Percentiles rank a stretch among this genome's conserved stretches.
These are phyloP conservation scores for Monilinia vaccinii-corymbosi DNA, from an alignment of 2,329 filamentous ascomycete genomes.

Conservation along the genomic window DNA sequence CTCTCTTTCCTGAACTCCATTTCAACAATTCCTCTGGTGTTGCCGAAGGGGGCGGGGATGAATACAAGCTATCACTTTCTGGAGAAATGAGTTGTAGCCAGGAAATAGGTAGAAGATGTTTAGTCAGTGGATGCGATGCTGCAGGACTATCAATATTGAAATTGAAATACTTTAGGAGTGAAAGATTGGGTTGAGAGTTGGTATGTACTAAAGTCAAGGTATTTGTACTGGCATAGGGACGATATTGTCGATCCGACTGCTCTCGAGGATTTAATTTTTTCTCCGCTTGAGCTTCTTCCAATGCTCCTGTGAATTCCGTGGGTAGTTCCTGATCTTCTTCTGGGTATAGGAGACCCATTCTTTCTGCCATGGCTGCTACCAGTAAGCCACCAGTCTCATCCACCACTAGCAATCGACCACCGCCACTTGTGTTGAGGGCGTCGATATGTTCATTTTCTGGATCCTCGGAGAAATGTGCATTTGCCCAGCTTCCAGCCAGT, in stretches of 20 bases:
- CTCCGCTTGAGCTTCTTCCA: neutral
- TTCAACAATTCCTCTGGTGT: constrained; percentile 51
- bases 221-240: constrained; percentile 38
- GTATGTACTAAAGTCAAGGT: constrained; percentile 74
- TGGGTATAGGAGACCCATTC: constrained; percentile 55
- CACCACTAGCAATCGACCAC: constrained; percentile 54
- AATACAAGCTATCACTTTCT: constrained; percentile 63
- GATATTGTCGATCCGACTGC: constrained; percentile 10
- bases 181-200: constrained; percentile 80
- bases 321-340: constrained; percentile 13
- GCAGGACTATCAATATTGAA: constrained; percentile 59
- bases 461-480: constrained; percentile 57
- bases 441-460: constrained; percentile 4
- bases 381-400: constrained; percentile 64
- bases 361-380: constrained; percentile 60
- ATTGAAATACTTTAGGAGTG: constrained; percentile 79
- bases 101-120: constrained; percentile 72
- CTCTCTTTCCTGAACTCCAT: constrained; percentile 75
- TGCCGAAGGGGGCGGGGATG: constrained; percentile 50
- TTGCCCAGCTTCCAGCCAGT: constrained; percentile 78
- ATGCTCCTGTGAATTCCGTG: neutral
- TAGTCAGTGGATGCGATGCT: constrained; percentile 62
- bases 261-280: constrained; percentile 6
- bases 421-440: constrained; percentile 17
- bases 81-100: constrained; percentile 89